phyloP scores from a whole-genome alignment of 2,329 filamentous ascomycete species.

The Ophiostoma tasmaniense region DNA sequence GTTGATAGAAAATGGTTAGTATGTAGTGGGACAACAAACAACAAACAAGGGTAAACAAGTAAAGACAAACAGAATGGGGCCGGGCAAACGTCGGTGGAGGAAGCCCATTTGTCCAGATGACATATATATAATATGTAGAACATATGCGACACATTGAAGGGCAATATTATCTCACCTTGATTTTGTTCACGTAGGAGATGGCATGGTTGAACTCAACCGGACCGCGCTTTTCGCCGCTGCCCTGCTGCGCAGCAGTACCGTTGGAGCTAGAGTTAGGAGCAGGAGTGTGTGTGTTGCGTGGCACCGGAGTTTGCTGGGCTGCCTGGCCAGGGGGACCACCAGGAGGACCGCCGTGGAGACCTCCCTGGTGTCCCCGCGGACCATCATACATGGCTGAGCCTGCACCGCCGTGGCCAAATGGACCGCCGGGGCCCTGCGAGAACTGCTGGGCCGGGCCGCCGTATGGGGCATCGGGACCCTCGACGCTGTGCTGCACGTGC shows the following conservation, averaged over 20 bases:
- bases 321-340: constrained; percentile 9
- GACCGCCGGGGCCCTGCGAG: constrained; percentile 25
- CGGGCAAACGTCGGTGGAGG: background rate
- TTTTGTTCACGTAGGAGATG: constrained; percentile 99
- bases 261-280: constrained; percentile 49
- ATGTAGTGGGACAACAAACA: background rate
- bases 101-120: background rate
- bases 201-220: constrained; percentile 99
- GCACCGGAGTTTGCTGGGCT: constrained; percentile 33
- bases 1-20: constrained; percentile 5
- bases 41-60: constrained; percentile 2
- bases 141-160: background rate
- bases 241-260: constrained; percentile 49
- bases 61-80: constrained; percentile 2
- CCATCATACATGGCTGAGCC: constrained; percentile 16
- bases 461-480: constrained; percentile 55
- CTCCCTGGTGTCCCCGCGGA: constrained; percentile 12
- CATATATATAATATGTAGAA: constrained; percentile 4
- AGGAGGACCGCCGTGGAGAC: constrained; percentile 8
- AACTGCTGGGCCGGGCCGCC: constrained; percentile 47
- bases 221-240: constrained; percentile 71
- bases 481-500: constrained; percentile 49
- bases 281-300: constrained; percentile 48
- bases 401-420: constrained; percentile 24
- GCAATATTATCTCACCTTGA: constrained; percentile 60